Evolutionary conservation across 2,329 filamentous ascomycete species (phyloP), one percentile per base, ranked within the genome.

Genomic region (Arthroderma uncinatum): DNA sequence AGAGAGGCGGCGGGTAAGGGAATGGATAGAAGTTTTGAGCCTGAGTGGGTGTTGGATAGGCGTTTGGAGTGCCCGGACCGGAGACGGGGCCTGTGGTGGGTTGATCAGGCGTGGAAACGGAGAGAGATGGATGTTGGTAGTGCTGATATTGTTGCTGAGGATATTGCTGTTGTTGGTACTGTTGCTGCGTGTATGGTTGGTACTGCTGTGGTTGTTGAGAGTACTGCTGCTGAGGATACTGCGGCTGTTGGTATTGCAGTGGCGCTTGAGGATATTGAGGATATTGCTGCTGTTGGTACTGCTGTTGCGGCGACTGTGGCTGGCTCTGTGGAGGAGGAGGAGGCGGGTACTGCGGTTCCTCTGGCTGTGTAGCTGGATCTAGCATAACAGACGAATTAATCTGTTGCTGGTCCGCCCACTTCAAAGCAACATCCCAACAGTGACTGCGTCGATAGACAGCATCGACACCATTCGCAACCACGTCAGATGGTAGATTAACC

Each of bases 361-460:
- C 37, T 25, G n/a, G 25, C 44, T 48, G 44, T 6, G 44, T 28
- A 14, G 44, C 44, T 7, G 52, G 12, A 10, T 59, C 53, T 34
- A 63, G 63, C 54, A 65, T 64, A 16, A 70, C 71, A 0, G 70
- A 69, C 4, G 67, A 69, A 6, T 68, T 59, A 14, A 71, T 62
- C 53, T 66, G 55, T 40, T 69, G 68, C 16, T 74, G 72, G 36
- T 74, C 73, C 7, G 76, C 76, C 84, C 84, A 87, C 62, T 79
- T 74, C 62, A 81, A 77, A 2, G 83, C 84, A 64, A 79, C 76
- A 58, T 78, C 72, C 84, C 84, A 88, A 70, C 84, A 87, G 66
- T 87, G 84, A 60, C 81, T 84, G 42, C 84, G 79, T 14, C 81
- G 78, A 68, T 86, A 87, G 44, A 85, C 79, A 47, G 81, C 83